Evolutionary conservation across 192 early-diverging fungal genomes (phyloP).

Genomic region (Fimicolochytrium jonesii): DNA sequence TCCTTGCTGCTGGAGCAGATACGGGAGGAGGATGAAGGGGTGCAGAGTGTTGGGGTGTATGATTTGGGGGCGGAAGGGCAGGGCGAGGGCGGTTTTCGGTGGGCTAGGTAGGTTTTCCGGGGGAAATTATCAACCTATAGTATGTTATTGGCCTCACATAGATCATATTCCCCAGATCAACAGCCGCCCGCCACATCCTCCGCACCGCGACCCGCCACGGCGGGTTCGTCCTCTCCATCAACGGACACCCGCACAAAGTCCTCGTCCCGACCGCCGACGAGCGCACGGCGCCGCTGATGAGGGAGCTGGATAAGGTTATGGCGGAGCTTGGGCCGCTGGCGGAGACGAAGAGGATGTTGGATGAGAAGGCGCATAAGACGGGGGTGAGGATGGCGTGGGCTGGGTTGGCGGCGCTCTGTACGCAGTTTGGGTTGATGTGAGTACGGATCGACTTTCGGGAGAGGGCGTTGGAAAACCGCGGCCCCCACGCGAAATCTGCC

Average conservation of each 20-base stretch:
- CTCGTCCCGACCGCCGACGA: constrained; percentile 23
- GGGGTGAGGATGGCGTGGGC: constrained; percentile 23
- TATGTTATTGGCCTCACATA: too few species aligned
- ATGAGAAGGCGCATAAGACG: constrained; percentile 16
- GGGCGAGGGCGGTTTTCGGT: constrained; percentile 4
- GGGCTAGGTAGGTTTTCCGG: constrained; percentile 19
- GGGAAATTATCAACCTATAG: too few species aligned
- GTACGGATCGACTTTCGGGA: too few species aligned
- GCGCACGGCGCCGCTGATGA: constrained; percentile 5
- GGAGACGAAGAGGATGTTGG: constrained; percentile 12
- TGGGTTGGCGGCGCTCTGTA: constrained; percentile 23
- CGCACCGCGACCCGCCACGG: constrained; percentile 12
- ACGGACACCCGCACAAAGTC: background rate
- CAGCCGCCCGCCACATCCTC: constrained; percentile 11
- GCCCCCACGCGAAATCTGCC: too few species aligned
- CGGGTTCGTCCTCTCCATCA: constrained; percentile 11
- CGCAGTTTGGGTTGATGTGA: constrained; percentile 30
- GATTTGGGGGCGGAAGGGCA: constrained; percentile 5
- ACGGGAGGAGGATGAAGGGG: constrained; percentile 16
- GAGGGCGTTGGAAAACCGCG: too few species aligned
- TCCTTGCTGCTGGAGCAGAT: constrained; percentile 26
- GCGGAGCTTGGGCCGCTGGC: constrained; percentile 19
- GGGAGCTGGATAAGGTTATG: constrained; percentile 19
- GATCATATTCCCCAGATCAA: constrained; percentile 23
- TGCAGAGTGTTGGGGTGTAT: constrained; percentile 17